These are phyloP conservation scores for Populus tremula DNA, from an alignment of 345 rosid species.

Conservation along the genomic window DNA sequence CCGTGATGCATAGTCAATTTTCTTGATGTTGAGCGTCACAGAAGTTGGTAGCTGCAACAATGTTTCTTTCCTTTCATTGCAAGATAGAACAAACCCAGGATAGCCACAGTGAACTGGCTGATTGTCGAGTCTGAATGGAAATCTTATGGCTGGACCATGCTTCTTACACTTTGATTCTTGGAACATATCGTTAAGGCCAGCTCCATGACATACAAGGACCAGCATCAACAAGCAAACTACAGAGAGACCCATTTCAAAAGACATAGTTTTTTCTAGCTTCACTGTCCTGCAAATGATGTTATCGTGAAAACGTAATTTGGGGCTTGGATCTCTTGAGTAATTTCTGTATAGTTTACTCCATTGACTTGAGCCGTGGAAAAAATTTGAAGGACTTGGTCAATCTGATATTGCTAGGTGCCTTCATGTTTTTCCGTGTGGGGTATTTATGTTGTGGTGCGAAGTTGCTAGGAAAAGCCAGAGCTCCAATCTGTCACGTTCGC, in stretches of 20 bases:
- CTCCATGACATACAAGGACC: background rate
- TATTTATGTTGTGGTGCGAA: background rate
- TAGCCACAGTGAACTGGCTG: slow-evolving; percentile 4
- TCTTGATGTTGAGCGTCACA: slow-evolving; percentile 3
- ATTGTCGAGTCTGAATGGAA: slow-evolving; percentile 8
- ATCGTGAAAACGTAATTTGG: background rate
- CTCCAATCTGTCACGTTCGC: background rate
- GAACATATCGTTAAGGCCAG: background rate
- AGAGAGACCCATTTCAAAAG: background rate
- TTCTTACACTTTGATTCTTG: background rate
- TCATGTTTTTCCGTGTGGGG: background rate
- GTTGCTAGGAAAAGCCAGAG: background rate
- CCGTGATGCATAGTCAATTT: slow-evolving; percentile 15
- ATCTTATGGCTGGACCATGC: background rate
- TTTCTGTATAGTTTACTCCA: background rate
- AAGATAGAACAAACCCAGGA: slow-evolving; percentile 21
- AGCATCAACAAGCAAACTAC: background rate
- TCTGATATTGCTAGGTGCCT: too few relatives aligned
- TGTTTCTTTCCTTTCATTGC: slow-evolving; percentile 8
- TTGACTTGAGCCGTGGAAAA: background rate
- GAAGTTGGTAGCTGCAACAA: slow-evolving; percentile 18
- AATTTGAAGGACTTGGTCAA: background rate
- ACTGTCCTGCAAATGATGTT: background rate
- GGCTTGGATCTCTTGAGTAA: background rate
- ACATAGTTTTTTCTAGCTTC: background rate